Evolutionary conservation across 306 rosid genomes (phyloP).

Genomic region (Astragalus membranaceus): DNA sequence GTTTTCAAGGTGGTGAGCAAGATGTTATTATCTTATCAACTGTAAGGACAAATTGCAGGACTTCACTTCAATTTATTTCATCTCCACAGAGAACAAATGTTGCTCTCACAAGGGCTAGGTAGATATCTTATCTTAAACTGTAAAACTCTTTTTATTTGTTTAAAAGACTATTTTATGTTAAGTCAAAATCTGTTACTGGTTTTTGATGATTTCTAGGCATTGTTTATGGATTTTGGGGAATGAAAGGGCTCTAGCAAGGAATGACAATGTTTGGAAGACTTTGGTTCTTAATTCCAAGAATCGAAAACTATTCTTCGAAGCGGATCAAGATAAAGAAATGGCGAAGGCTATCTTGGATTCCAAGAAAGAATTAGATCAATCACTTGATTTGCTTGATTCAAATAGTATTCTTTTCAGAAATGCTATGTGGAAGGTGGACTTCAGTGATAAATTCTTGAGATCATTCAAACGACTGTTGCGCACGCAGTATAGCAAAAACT

Average conservation of each 20-base stretch:
- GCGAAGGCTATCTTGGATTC: slow-evolving; percentile 43
- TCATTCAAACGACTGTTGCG: slow-evolving; percentile 42
- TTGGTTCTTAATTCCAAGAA: slow-evolving; percentile 44
- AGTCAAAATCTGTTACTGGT: not conserved
- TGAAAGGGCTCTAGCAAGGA: slow-evolving; percentile 28
- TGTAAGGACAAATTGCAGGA: slow-evolving; percentile 40
- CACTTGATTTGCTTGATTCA: slow-evolving; percentile 54
- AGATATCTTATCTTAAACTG: not conserved
- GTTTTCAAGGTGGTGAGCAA: slow-evolving; percentile 71
- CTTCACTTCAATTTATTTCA: slow-evolving; percentile 43
- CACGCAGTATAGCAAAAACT: slow-evolving; percentile 13
- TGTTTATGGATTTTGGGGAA: slow-evolving; percentile 71
- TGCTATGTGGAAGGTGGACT: slow-evolving; percentile 57
- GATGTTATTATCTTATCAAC: slow-evolving; percentile 66
- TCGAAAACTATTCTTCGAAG: slow-evolving; percentile 49
- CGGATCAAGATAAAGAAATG: slow-evolving; percentile 42
- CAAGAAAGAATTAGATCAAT: slow-evolving; percentile 36
- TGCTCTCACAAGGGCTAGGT: slow-evolving; percentile 85
- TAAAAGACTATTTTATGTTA: not conserved
- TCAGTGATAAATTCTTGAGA: slow-evolving; percentile 42
- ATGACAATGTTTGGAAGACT: slow-evolving; percentile 44
- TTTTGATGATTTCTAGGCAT: slow-evolving; percentile 37
- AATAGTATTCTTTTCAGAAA: slow-evolving; percentile 43
- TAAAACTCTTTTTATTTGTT: not conserved
- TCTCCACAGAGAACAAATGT: slow-evolving; percentile 57